phyloP scores from a whole-genome alignment of 148 eudicot genomes.

The Chenopodium quinoa region DNA sequence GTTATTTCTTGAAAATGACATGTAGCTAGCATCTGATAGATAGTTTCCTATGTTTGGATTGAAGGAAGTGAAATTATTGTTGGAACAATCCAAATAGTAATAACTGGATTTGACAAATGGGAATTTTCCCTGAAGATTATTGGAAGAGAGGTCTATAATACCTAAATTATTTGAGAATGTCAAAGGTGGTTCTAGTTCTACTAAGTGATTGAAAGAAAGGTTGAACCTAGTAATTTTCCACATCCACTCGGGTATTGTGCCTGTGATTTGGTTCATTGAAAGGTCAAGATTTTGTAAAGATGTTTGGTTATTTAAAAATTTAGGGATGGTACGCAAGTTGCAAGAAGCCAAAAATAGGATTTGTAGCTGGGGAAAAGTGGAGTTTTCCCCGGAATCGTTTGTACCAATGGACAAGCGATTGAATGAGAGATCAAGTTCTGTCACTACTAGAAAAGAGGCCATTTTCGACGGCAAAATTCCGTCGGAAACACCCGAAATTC shows the following conservation, averaged over 20 bases:
- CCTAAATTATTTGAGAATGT: no score
- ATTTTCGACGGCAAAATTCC: no score
- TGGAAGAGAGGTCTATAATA: constrained; percentile 42
- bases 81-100: constrained; percentile 8
- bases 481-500: no score
- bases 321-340: constrained; percentile 23
- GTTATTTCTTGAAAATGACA: constrained; percentile 17
- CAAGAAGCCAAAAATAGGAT: constrained; percentile 34
- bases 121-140: constrained; percentile 38
- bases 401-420: constrained; percentile 30
- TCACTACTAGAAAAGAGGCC: no score
- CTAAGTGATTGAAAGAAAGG: constrained; percentile 18
- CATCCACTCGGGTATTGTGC: constrained; percentile 28
- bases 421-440: constrained; percentile 36
- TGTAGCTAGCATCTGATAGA: constrained; percentile 9
- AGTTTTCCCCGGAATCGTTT: background rate
- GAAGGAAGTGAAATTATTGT: constrained; percentile 19
- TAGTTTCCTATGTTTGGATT: background rate
- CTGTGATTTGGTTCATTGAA: constrained; percentile 29
- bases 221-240: background rate
- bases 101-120: constrained; percentile 26
- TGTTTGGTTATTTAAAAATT: constrained; percentile 18
- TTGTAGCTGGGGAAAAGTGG: constrained; percentile 27
- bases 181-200: constrained; percentile 25
- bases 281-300: constrained; percentile 21